Percentiles rank a stretch among this genome's conserved stretches.
phyloP scores from a whole-genome alignment of 179 eudicot species.

The Silene noctiflora region DNA sequence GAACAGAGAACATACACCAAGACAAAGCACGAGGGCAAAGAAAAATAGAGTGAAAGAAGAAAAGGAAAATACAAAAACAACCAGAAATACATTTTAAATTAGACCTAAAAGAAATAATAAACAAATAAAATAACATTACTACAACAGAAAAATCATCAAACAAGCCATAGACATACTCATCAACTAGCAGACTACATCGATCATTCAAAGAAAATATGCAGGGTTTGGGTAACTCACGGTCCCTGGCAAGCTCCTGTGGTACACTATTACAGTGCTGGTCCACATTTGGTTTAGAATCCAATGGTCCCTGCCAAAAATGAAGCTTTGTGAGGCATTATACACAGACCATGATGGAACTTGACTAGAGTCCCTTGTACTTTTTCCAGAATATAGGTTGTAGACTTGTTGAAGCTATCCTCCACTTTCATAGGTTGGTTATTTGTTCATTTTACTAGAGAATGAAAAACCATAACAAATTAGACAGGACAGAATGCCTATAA shows the following conservation, averaged over 20 bases:
- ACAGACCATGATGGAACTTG: slow-evolving; percentile 1
- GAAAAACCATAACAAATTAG: not conserved
- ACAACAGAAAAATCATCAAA: not conserved
- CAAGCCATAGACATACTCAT: slow-evolving; percentile 8
- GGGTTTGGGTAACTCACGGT: slow-evolving; percentile 43
- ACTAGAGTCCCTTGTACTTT: not conserved
- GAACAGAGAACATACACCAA: not conserved
- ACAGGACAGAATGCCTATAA: not conserved
- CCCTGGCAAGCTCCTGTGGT: slow-evolving; percentile 32
- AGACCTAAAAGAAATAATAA: not conserved
- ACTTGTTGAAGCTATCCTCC: not conserved
- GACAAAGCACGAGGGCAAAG: not conserved
- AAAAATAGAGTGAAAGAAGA: not conserved
- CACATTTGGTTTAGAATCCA: slow-evolving; percentile 29
- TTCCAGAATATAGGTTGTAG: not conserved
- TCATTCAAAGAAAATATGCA: slow-evolving; percentile 13
- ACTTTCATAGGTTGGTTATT: not conserved
- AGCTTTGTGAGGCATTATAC: not conserved
- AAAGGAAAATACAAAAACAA: not conserved
- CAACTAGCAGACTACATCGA: not conserved
- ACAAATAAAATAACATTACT: not conserved
- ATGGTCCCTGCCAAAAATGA: slow-evolving; percentile 21
- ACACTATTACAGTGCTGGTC: slow-evolving; percentile 37
- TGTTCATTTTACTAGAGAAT: not conserved
- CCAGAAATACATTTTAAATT: not conserved